These are phyloP conservation scores for Aeschynomene evenia DNA, from an alignment of 306 rosid genomes.

Conservation along the genomic window DNA sequence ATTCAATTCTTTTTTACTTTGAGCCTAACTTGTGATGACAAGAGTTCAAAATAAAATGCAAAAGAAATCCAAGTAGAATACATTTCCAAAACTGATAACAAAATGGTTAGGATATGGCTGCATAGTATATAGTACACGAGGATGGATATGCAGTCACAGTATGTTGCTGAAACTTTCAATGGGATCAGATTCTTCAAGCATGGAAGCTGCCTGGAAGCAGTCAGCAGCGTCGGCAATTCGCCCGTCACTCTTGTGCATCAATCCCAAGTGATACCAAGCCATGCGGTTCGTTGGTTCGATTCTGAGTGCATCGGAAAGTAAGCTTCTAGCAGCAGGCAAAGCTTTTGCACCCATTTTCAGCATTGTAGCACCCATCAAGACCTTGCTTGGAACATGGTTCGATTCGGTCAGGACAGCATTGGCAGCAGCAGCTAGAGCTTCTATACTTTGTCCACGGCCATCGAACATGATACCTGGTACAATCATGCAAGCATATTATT, in stretches of 20 bases:
- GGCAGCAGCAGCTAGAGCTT: conserved; percentile 53
- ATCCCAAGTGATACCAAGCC: conserved; percentile 86
- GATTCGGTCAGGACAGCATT: conserved; percentile 64
- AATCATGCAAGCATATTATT: conserved; percentile 18
- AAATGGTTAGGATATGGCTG: neutral
- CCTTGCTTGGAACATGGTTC: conserved; percentile 65
- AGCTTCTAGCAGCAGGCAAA: conserved; percentile 77
- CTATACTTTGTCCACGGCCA: conserved; percentile 58
- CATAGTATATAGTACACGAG: neutral
- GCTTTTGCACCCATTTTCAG: conserved; percentile 54
- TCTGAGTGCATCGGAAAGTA: conserved; percentile 84
- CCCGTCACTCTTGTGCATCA: conserved; percentile 73
- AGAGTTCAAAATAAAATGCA: neutral
- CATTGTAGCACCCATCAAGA: conserved; percentile 56
- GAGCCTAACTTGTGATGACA: conserved; percentile 23
- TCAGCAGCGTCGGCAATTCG: conserved; percentile 77
- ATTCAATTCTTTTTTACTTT: neutral
- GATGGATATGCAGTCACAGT: conserved; percentile 39
- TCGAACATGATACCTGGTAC: conserved; percentile 60
- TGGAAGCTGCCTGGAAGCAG: conserved; percentile 91
- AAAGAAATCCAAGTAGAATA: neutral
- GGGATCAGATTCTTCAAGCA: conserved; percentile 96
- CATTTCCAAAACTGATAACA: conserved; percentile 22
- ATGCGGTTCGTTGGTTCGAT: conserved; percentile 74
- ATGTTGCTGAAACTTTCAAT: conserved; percentile 65